phyloP scores from a whole-genome alignment of 2,329 filamentous ascomycete species.

The Trichophyton simii region DNA sequence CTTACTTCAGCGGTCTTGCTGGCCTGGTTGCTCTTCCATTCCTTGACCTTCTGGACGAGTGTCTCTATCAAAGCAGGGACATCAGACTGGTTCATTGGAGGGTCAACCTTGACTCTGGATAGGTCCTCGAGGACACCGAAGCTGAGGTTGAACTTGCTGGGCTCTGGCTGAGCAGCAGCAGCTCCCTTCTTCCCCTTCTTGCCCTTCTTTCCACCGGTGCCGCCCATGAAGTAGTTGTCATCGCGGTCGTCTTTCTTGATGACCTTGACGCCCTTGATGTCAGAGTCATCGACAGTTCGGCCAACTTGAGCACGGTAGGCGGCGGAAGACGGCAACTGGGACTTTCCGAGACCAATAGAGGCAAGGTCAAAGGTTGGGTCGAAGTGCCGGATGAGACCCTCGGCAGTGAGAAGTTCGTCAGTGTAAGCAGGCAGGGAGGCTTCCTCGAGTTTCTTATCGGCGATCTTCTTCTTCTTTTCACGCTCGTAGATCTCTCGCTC shows the following conservation, averaged over 20 bases:
- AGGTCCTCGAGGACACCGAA: slow-evolving; percentile 88
- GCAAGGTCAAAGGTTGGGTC: slow-evolving; percentile 66
- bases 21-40: slow-evolving; percentile 86
- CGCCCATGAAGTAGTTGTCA: slow-evolving; percentile 66
- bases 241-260: slow-evolving; percentile 77
- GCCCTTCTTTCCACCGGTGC: slow-evolving; percentile 72
- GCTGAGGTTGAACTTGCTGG: slow-evolving; percentile 66
- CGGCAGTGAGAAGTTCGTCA: slow-evolving; percentile 81
- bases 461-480: slow-evolving; percentile 40
- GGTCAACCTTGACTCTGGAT: slow-evolving; percentile 67
- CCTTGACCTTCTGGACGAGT: slow-evolving; percentile 77
- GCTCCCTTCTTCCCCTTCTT: slow-evolving; percentile 64
- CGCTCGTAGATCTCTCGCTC: slow-evolving; percentile 53
- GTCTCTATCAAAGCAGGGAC: slow-evolving; percentile 72
- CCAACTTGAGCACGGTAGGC: slow-evolving; percentile 66
- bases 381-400: slow-evolving; percentile 80
- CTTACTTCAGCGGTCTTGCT: slow-evolving; percentile 81
- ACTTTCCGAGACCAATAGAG: slow-evolving; percentile 42
- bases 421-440: slow-evolving; percentile 65
- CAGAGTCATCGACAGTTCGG: slow-evolving; percentile 73
- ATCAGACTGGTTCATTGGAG: slow-evolving; percentile 74
- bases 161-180: slow-evolving; percentile 36
- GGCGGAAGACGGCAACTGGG: slow-evolving; percentile 41
- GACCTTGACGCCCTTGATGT: slow-evolving; percentile 72
- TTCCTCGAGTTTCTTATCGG: slow-evolving; percentile 43